Evolutionary conservation across 768 basidiomycete genomes (phyloP).

Genomic region (Coprinopsis sp.): DNA sequence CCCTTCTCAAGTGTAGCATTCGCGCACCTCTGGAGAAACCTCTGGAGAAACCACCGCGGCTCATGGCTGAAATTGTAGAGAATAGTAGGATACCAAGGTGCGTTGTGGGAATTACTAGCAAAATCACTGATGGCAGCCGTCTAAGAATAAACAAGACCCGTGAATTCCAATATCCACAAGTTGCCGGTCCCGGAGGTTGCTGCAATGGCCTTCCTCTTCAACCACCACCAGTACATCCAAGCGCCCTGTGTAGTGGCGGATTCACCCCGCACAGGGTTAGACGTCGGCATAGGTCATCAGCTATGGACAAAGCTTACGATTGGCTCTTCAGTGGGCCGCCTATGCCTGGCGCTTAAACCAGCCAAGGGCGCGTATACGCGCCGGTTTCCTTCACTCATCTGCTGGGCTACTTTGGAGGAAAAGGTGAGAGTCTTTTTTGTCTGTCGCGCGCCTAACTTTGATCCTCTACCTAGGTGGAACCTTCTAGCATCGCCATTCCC

Average conservation of each 20-base stretch:
- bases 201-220: slow-evolving; percentile 27
- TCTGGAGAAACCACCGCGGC: too few relatives aligned
- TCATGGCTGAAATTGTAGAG: too few relatives aligned
- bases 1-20: neutral
- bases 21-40: neutral
- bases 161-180: neutral
- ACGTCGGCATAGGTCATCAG: slow-evolving; percentile 8
- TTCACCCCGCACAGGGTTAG: neutral
- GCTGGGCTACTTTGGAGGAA: slow-evolving; percentile 32
- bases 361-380: neutral
- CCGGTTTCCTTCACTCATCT: slow-evolving; percentile 18
- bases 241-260: slow-evolving; percentile 13
- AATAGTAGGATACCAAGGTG: too few relatives aligned
- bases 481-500: slow-evolving; percentile 35
- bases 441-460: too few relatives aligned
- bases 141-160: neutral
- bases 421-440: slow-evolving; percentile 25
- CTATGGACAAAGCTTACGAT: slow-evolving; percentile 14
- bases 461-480: too few relatives aligned
- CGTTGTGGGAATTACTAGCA: too few relatives aligned
- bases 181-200: neutral
- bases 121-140: slow-evolving; percentile 1
- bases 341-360: slow-evolving; percentile 15
- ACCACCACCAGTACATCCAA: slow-evolving; percentile 8
- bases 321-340: neutral